Evolutionary conservation across 768 basidiomycete species (phyloP).

Genomic region (Calocybe gangraenosa): DNA sequence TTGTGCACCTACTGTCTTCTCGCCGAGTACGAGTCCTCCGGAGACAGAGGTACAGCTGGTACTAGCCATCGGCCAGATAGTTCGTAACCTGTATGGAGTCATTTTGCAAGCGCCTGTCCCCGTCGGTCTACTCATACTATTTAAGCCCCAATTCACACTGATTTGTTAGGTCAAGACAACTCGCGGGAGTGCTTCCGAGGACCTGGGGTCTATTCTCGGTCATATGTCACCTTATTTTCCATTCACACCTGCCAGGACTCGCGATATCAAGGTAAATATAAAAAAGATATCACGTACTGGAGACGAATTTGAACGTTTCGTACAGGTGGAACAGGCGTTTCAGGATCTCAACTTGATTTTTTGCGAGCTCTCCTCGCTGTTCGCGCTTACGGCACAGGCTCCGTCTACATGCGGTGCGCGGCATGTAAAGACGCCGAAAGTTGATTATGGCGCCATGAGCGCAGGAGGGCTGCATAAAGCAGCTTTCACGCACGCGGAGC

Average conservation of each 20-base stretch:
- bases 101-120: constrained; percentile 40
- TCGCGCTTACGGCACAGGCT: constrained; percentile 37
- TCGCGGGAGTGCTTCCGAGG: constrained; percentile 28
- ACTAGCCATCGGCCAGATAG: constrained; percentile 52
- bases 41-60: constrained; percentile 62
- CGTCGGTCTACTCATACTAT: constrained; percentile 19
- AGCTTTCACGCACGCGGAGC: constrained; percentile 38
- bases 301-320: constrained; percentile 8
- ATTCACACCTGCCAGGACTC: constrained; percentile 43
- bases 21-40: constrained; percentile 53
- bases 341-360: constrained; percentile 74
- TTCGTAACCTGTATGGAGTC: constrained; percentile 54
- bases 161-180: constrained; percentile 18
- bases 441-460: neutral
- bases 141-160: constrained; percentile 12
- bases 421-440: neutral
- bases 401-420: constrained; percentile 16
- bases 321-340: constrained; percentile 59
- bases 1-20: constrained; percentile 77
- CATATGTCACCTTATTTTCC: constrained; percentile 88
- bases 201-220: constrained; percentile 56
- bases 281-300: neutral
- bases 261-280: constrained; percentile 54
- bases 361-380: constrained; percentile 70
- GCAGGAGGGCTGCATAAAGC: constrained; percentile 12